Evolutionary conservation across 331 rosid species (phyloP), one percentile per base, ranked within the genome.

Genomic region (Arachis monticola): DNA sequence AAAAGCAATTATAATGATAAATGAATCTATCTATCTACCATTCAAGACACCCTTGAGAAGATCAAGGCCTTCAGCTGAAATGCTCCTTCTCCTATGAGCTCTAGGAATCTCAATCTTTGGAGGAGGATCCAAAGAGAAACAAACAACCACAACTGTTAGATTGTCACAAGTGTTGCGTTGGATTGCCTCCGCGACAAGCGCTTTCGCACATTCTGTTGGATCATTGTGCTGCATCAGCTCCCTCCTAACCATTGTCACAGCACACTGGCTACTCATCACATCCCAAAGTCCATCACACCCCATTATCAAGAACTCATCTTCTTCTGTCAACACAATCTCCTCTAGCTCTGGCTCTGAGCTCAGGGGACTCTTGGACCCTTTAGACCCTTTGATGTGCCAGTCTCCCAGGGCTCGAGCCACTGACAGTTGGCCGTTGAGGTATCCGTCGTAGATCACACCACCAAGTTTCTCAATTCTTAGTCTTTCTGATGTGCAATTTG

Each of bases 251-350:
- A 85, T 80, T 79, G 89, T 85, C 27, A 85, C 87, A 47, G 89
- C 89, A 77, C 89, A 85, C 58, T 85, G 87, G 75, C 89, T 85
- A 48, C 89, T 85, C 89, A 85, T 85, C 45, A 85, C 89, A 80
- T 85, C 89, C 89, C 89, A 85, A 53, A 85, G 61, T 11, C 89
- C 89, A 83, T 85, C 89, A 70, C 89, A 85, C 0, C 89, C 89
- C 63, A 85, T 9, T 73, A 85, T 80, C 79, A 85, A 74, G 63
- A 85, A 85, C 77, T 85, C 89, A 50, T 85, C 89, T 41, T 85
- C 89, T 74, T 82, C 89, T 1, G 83, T 73, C 12, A 85, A 69
- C 0, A 66, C 67, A 2, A 85, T 74, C 61, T 85, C 89, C 50
- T 82, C 89, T 11, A 85, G 10, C 57, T 85, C 89, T 0, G 87